phyloP scores from a whole-genome alignment of 2,329 filamentous ascomycete species.

The Verticillium nubilum region DNA sequence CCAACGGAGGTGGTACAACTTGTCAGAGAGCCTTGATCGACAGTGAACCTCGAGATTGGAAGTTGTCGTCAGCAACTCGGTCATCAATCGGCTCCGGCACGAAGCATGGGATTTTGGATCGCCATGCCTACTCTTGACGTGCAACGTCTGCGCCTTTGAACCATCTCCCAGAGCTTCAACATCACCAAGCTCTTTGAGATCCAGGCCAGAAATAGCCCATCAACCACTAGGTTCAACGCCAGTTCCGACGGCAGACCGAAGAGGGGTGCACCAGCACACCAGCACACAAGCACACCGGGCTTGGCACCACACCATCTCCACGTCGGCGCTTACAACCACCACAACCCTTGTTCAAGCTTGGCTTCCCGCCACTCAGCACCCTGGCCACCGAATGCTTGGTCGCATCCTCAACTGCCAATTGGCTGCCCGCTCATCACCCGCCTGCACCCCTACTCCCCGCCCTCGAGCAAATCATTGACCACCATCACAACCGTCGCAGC shows the following conservation, averaged over 20 bases:
- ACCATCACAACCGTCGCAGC: conserved; percentile 3
- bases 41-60: not conserved
- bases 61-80: not conserved
- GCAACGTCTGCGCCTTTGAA: too few species aligned
- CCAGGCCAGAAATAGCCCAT: not conserved
- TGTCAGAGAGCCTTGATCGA: not conserved
- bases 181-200: not conserved
- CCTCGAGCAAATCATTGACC: not conserved
- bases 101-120: too few species aligned
- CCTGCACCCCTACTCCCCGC: not conserved
- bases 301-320: not conserved
- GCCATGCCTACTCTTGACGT: too few species aligned
- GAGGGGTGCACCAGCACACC: not conserved
- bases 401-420: conserved; percentile 2
- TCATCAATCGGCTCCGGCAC: not conserved
- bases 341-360: conserved; percentile 6
- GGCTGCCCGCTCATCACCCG: not conserved
- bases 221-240: not conserved
- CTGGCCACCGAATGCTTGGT: not conserved
- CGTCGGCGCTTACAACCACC: conserved; percentile 11
- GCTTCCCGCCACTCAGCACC: conserved; percentile 6
- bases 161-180: not conserved
- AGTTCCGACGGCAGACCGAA: not conserved
- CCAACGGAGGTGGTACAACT: not conserved
- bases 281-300: not conserved